These are phyloP conservation scores for Epicoccum nigrum DNA, from an alignment of 2,329 filamentous ascomycete genomes.

Conservation along the genomic window DNA sequence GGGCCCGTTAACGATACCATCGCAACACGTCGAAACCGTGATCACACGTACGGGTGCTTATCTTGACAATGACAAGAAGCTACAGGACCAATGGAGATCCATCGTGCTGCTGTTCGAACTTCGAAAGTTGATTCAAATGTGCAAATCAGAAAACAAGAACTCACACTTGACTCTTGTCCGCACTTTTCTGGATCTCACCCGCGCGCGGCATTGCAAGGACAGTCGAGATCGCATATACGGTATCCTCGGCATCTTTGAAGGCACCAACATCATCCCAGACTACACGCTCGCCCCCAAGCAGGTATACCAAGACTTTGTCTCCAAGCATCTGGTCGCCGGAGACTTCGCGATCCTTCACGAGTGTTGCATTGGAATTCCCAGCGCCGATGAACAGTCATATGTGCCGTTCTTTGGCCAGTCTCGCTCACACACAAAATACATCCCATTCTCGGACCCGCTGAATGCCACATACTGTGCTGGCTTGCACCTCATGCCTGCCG, in stretches of 20 bases:
- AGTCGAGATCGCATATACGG: conserved; percentile 16
- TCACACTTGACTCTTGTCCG: conserved; percentile 5
- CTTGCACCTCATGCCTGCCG: neutral
- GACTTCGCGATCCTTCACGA: conserved; percentile 14
- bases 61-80: conserved; percentile 2
- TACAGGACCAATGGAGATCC: conserved; percentile 11
- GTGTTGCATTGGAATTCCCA: conserved; percentile 12
- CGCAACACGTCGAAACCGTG: conserved; percentile 6
- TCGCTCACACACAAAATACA: neutral
- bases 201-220: conserved; percentile 9
- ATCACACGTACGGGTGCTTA: conserved; percentile 8
- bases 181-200: conserved; percentile 10
- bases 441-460: neutral
- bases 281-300: conserved; percentile 1
- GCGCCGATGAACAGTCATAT: conserved; percentile 8
- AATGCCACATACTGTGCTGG: conserved; percentile 8
- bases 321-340: conserved; percentile 5
- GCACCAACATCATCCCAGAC: neutral
- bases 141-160: neutral
- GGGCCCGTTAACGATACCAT: conserved; percentile 2
- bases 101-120: conserved; percentile 10
- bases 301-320: conserved; percentile 11
- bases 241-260: conserved; percentile 6
- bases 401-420: conserved; percentile 14
- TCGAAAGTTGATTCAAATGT: conserved; percentile 8